Evolutionary conservation across 2,329 filamentous ascomycete species (phyloP).

Genomic region (Neurospora sp.): DNA sequence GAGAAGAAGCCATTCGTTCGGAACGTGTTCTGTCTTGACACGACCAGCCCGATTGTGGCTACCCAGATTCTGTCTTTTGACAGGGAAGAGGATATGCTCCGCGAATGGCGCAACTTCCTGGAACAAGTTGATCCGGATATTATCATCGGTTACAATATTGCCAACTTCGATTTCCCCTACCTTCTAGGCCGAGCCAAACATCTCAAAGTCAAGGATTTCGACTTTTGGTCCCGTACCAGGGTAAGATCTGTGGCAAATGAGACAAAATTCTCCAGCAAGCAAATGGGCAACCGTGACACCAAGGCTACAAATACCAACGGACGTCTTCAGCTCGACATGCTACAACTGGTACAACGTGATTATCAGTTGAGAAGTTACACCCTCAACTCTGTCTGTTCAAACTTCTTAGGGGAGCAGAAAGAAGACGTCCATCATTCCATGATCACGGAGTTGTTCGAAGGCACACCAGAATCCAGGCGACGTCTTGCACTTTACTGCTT

Average conservation of each 20-base stretch:
- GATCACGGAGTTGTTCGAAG: constrained; percentile 97
- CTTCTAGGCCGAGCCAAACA: constrained; percentile 79
- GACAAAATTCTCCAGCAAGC: constrained; percentile 90
- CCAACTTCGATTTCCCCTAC: constrained; percentile 98
- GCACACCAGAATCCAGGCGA: constrained; percentile 82
- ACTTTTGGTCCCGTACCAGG: constrained; percentile 72
- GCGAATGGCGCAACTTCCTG: constrained; percentile 82
- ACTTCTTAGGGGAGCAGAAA: constrained; percentile 95
- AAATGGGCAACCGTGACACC: constrained; percentile 93
- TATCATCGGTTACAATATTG: constrained; percentile 97
- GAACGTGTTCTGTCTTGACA: constrained; percentile 92
- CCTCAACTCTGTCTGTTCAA: constrained; percentile 87
- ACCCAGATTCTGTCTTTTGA: constrained; percentile 82
- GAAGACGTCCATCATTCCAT: constrained; percentile 98
- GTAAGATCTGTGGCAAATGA: constrained; percentile 63
- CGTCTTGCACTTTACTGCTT: constrained; percentile 91
- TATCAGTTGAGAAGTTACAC: constrained; percentile 95
- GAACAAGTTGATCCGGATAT: constrained; percentile 89
- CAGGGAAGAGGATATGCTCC: constrained; percentile 80
- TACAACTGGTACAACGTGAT: constrained; percentile 92
- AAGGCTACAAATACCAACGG: constrained; percentile 94
- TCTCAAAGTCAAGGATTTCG: constrained; percentile 69
- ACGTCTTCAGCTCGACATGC: constrained; percentile 78
- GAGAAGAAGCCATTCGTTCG: constrained; percentile 91
- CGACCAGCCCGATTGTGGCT: constrained; percentile 86